Evolutionary conservation across 2,329 filamentous ascomycete genomes (phyloP), one percentile per base, ranked within the genome.

Genomic region (Escovopsis sp.): DNA sequence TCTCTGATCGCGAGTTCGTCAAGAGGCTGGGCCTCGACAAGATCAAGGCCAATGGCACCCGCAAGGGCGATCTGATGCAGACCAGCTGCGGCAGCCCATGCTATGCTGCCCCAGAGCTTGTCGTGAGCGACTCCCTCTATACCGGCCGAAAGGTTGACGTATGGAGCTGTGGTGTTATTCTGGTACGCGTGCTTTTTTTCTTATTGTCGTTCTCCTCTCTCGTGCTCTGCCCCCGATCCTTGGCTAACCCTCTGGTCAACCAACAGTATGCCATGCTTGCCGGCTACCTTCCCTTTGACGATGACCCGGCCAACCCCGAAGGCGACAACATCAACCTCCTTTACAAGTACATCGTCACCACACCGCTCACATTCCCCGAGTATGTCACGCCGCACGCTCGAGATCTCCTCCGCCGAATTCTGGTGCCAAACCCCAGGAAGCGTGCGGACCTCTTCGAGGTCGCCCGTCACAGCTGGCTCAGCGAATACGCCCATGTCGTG

Each of bases 341-440:
- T 25, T 98, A 98, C 73, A 96, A 96, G 66, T 98, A 98, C 64
- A 98, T 98, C 53, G 89, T 95, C 45, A 93, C 86, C 42, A 98
- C 91, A 1, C 88, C 89, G 31, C 74, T 98, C 35, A 96, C 89
- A 4, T 98, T 98, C 60, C 91, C 91, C 47, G 91, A 98, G 78
- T 96, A 96, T 58, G 91, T 98, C 51, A 94, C 91, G 7, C 91
- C 91, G 7, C 91, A 98, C 61, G 89, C 91, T 16, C 76, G 91
- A 53, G 91, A 98, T 61, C 73, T 98, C 1, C 69, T 98, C 37
- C 80, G 91, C 46, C 79, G 91, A 41, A 98, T 98, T 45, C 72
- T 98, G 35, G 91, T 98, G 0, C 89, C 91, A 6, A 91, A 96
- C 59, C 91, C 91, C 40, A 76, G 91, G 49, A 93, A 94, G 64